These are phyloP conservation scores for Trametes cinnabarina DNA, from an alignment of 768 basidiomycete genomes.

Conservation along the genomic window DNA sequence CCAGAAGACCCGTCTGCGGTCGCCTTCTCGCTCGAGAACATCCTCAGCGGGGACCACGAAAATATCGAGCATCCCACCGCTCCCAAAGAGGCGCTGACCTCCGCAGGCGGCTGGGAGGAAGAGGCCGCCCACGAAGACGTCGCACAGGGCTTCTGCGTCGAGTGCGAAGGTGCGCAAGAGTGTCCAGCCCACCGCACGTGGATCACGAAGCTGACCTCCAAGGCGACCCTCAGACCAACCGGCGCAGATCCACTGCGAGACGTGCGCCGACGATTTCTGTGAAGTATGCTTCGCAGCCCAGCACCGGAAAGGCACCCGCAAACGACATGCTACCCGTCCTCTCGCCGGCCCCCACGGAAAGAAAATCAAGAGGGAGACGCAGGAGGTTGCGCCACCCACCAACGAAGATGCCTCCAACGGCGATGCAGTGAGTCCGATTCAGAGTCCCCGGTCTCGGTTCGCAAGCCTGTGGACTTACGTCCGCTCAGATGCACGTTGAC, in stretches of 20 bases:
- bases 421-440: conserved; percentile 32
- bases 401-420: conserved; percentile 26
- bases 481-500: conserved; percentile 38
- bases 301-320: conserved; percentile 79
- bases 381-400: conserved; percentile 14
- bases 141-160: conserved; percentile 70
- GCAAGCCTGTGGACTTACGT: no score
- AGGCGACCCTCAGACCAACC: conserved; percentile 63
- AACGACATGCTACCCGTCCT: conserved; percentile 55
- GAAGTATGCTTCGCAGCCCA: conserved; percentile 86
- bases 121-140: conserved; percentile 45
- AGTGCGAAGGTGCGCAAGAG: conserved; percentile 72
- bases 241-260: conserved; percentile 68
- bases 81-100: conserved; percentile 31
- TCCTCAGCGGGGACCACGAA: conserved; percentile 64
- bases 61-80: conserved; percentile 53
- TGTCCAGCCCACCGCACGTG: background rate
- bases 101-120: conserved; percentile 63
- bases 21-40: conserved; percentile 63
- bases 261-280: conserved; percentile 72
- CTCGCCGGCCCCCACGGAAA: conserved; percentile 30
- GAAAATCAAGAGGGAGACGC: conserved; percentile 18
- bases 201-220: background rate
- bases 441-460: no score
- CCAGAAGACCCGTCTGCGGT: background rate